Percentiles rank a stretch among this genome's conserved stretches.
Evolutionary conservation across 2,329 filamentous ascomycete species (phyloP).

Genomic region (Hymenoscyphus infarciens): DNA sequence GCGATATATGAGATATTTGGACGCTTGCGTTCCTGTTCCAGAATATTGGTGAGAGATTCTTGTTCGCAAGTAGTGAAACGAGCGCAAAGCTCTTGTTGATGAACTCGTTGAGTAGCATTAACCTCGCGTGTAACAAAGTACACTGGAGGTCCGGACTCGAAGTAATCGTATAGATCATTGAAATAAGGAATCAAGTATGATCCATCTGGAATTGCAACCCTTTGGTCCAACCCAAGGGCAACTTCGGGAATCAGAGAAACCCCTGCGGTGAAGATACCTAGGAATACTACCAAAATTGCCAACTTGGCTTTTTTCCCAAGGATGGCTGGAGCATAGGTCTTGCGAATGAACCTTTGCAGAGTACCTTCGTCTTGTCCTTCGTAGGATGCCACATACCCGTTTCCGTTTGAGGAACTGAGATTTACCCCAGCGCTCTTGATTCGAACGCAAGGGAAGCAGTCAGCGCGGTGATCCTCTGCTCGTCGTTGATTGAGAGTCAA

Average conservation of each 20-base stretch:
- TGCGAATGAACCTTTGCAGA: constrained; percentile 85
- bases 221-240: constrained; percentile 85
- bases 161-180: constrained; percentile 90
- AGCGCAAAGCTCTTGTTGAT: constrained; percentile 86
- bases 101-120: constrained; percentile 69
- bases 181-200: constrained; percentile 97
- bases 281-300: constrained; percentile 72
- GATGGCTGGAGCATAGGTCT: constrained; percentile 78
- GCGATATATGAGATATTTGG: constrained; percentile 84
- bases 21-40: constrained; percentile 92
- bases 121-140: constrained; percentile 88
- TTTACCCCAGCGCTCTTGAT: constrained; percentile 71
- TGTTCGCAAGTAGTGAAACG: constrained; percentile 85
- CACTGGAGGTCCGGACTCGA: constrained; percentile 86
- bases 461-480: constrained; percentile 82
- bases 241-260: constrained; percentile 82
- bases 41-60: constrained; percentile 79
- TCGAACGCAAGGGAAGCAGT: constrained; percentile 87
- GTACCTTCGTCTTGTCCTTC: constrained; percentile 73
- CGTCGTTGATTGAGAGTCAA: constrained; percentile 86
- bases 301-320: constrained; percentile 79
- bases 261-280: constrained; percentile 82
- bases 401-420: constrained; percentile 59
- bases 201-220: constrained; percentile 87
- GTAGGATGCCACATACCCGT: constrained; percentile 36